Evolutionary conservation across 164 flowering plant genomes (phyloP).

Genomic region (Euptelea pleiosperma): DNA sequence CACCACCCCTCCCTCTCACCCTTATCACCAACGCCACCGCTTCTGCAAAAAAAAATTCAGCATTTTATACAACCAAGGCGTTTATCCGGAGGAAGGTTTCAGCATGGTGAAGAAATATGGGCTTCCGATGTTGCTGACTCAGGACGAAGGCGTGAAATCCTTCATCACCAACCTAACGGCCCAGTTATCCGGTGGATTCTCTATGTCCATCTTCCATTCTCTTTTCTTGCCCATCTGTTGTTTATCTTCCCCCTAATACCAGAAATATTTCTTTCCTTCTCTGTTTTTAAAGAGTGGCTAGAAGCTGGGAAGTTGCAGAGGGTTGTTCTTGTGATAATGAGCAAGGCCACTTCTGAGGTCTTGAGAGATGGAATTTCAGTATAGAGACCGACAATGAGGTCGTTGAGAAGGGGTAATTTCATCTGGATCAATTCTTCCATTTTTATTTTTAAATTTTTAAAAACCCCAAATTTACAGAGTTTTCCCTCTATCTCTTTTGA

Average conservation of each 20-base stretch:
- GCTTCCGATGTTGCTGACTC: conserved; percentile 87
- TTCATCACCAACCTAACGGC: conserved; percentile 71
- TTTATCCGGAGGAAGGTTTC: conserved; percentile 92
- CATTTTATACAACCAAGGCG: conserved; percentile 85
- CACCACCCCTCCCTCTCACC: too few relatives aligned
- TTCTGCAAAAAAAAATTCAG: conserved; percentile 34
- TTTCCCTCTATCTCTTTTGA: conserved; percentile 3
- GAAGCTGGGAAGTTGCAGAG: conserved; percentile 88
- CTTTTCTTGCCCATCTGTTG: neutral
- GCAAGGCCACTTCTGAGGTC: conserved; percentile 76
- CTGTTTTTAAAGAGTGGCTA: conserved; percentile 68
- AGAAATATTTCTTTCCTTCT: neutral
- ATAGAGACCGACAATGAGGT: conserved; percentile 88
- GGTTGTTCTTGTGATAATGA: conserved; percentile 90
- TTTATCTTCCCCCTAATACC: neutral
- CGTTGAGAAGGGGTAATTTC: conserved; percentile 70
- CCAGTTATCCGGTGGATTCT: conserved; percentile 69
- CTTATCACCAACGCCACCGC: too few relatives aligned
- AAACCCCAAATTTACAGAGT: neutral
- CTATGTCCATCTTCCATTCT: neutral
- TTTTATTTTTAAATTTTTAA: neutral
- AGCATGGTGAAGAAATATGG: conserved; percentile 94
- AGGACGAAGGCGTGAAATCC: conserved; percentile 84
- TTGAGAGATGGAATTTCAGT: conserved; percentile 87
- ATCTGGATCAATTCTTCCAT: neutral